phyloP scores from a whole-genome alignment of 2,329 filamentous ascomycete species.

The Trichoderma koningiopsis region DNA sequence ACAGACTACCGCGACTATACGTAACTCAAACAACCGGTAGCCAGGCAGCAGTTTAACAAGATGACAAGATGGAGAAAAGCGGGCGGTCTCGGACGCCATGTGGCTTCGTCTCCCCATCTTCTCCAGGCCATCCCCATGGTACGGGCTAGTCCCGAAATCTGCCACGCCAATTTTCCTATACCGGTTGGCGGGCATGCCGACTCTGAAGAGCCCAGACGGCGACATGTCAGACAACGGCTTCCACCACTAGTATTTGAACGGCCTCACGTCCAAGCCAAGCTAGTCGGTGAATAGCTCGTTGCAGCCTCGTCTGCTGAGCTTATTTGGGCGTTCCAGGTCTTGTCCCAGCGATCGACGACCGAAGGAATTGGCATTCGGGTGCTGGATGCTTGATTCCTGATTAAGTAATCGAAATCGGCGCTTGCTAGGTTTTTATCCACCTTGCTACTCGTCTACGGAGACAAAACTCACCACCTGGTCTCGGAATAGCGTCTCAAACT shows the following conservation, averaged over 20 bases:
- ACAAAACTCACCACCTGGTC: neutral
- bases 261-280: neutral
- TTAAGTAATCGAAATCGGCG: neutral
- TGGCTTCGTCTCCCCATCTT: slow-evolving; percentile 19
- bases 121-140: slow-evolving; percentile 1
- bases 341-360: neutral
- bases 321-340: neutral
- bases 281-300: neutral
- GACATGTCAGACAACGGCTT: neutral
- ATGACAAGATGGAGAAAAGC: slow-evolving; percentile 8
- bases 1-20: neutral
- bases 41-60: slow-evolving; percentile 22
- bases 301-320: neutral
- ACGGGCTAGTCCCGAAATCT: neutral
- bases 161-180: neutral
- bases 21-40: slow-evolving; percentile 9
- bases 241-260: neutral
- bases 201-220: neutral
- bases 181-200: slow-evolving; percentile 8
- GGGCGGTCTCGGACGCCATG: slow-evolving; percentile 15
- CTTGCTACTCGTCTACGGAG: neutral
- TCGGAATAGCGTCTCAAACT: neutral
- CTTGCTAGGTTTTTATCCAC: neutral
- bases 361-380: neutral
- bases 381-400: neutral